Conservation (phyloP, 2,329 filamentous ascomycete genomes). For the Xylogone sp. region DNA sequence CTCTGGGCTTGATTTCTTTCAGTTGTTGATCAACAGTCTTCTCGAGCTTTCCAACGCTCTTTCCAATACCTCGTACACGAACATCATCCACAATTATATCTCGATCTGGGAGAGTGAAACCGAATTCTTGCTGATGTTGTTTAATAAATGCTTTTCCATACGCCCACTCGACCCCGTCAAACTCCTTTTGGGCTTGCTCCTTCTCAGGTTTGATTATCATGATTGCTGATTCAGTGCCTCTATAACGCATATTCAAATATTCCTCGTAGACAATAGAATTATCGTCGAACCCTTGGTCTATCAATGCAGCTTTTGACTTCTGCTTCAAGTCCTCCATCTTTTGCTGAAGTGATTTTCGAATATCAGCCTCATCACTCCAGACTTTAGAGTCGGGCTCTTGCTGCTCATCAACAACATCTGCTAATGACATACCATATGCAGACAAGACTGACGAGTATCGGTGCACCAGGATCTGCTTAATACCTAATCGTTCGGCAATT, state of each 20-base stretch:
- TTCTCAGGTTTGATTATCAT: conserved; percentile 77
- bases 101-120: conserved; percentile 79
- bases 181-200: conserved; percentile 56
- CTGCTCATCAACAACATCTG: conserved; percentile 87
- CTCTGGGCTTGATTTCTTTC: conserved; percentile 59
- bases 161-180: conserved; percentile 68
- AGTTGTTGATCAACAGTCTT: conserved; percentile 84
- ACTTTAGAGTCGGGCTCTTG: conserved; percentile 71
- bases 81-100: conserved; percentile 92
- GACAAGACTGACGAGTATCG: conserved; percentile 86
- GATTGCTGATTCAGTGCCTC: conserved; percentile 84
- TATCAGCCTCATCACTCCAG: conserved; percentile 55
- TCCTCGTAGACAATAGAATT: conserved; percentile 79
- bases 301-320: conserved; percentile 65
- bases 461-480: conserved; percentile 81
- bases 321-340: conserved; percentile 79
- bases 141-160: conserved; percentile 82
- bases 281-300: conserved; percentile 75
- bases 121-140: conserved; percentile 90
- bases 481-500: conserved; percentile 79
- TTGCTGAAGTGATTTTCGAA: conserved; percentile 57
- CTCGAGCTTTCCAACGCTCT: conserved; percentile 75
- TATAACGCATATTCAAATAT: conserved; percentile 91
- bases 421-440: conserved; percentile 88
- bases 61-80: conserved; percentile 81